Base-by-base conservation (phyloP, 495 filamentous ascomycete species). In the Cladorrhinum samala region DNA sequence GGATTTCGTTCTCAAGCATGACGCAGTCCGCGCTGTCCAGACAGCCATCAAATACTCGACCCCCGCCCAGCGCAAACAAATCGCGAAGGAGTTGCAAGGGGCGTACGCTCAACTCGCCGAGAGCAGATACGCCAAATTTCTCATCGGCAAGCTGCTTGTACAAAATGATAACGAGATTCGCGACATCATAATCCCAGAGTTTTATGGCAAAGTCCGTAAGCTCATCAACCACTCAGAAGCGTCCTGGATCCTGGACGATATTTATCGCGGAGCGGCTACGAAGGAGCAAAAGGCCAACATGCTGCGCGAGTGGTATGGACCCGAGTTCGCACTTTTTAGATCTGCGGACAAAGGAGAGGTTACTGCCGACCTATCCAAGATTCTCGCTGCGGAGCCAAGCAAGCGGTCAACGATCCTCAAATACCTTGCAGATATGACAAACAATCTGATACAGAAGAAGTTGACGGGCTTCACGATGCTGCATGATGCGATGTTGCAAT, bases 1-100 rank as follows among this genome's bases (percentile, higher is more conserved):
- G 64, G 94, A 96, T 45, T 95, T 96, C 55, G 92, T 96, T 20
- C 87, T 99, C 74, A 99, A 97, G 76, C 94, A 99, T 68, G 94
- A 99, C 63, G 88, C 91, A 9, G 93, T 95, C 20, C 80, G 94
- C 48, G 88, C 95, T 42, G 83, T 99, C 24, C 94, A 99, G 74
- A 95, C 90, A 7, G 92, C 91, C 24, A 78, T 99, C 68, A 99
- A 97, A 69, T 97, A 97, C 68, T 88, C 89, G 33, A 95, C 86
- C 52, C 74, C 81, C 19, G 81, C 84, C 52, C 91, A 95, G 67
- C 80, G 88, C 54, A 87, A 84, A 69, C 80, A 84, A 71, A 97
- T 99, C 60, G 90, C 90, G 3, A 76, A 73, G 53, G 94, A 97
- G 68, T 75, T 99, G 45, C 84, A 87, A 67, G 92, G 91, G 2